Evolutionary conservation across 768 basidiomycete genomes (phyloP), one percentile per base, ranked within the genome.

Genomic region (Suillus decipiens): DNA sequence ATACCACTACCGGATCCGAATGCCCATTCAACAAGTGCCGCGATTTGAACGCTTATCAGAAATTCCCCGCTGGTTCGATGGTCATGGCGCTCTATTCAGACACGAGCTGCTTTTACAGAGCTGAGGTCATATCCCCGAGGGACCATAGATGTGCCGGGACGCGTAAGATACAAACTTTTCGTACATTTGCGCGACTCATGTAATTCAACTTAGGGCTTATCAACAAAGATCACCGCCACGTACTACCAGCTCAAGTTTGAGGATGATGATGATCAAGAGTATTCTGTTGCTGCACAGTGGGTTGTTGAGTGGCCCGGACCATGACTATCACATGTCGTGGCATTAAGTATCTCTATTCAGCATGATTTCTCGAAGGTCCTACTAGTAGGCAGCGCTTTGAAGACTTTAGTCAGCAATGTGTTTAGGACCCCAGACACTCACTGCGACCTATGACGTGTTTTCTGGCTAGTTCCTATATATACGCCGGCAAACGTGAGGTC

Each of bases 71-170:
- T 0, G 87, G 91, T 4, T 86, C 89, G 24, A 89, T 82, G 0
- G 93, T 95, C 11, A 85, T 95, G 84, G 93, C 91, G 1, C 78
- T 94, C n/a, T 95, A 93, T 75, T 93, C 93, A 0, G 93, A 95
- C 71, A 95, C 93, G 0, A 94, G 91, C 68, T 93, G 90, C 72
- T 95, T 95, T 79, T 95, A 95, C 70, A 89, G 90, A 33, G 93
- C 93, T 8, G 89, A 92, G 69, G 92, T 95, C 7, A 81, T 92
- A 53, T 84, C 86, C 12, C 92, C 90, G 5, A 77, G 69, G 54
- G 83, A 82, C 59, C n/a, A n/a, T n/a, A n/a, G n/a, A n/a, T n/a
- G 70, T 77, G 34, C 76, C 69, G 3, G 71, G 73, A 59, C 74
- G 82, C 31, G 82, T 83, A 64, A 75, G 79, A 71, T 41, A 28